Base-by-base conservation (phyloP, 345 rosid species). In the Populus nigra region DNA sequence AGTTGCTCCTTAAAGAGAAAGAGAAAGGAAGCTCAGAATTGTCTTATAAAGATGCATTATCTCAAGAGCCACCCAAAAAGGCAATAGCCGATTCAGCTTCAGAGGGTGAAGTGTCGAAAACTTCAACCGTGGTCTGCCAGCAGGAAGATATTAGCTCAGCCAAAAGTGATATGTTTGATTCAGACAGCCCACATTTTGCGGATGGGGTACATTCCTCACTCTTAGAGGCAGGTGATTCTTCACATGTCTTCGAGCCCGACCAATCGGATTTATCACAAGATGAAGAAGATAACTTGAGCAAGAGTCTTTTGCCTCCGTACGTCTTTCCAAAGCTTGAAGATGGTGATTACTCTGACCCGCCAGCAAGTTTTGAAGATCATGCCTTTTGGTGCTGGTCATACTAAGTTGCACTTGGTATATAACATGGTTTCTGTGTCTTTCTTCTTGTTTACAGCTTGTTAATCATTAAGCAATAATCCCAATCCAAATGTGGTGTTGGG, bases 171-270 rank as follows among this genome's bases (percentile, higher is more conserved):
- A 78, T 75, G 45, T 74, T 82, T 29, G 85, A 82, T 71, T 78
- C 85, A 12, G 85, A 82, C 31, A 78, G 85, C 76, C 82, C 79
- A 36, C 87, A 85, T 84, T 87, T 83, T 80, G 73, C 85, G 2
- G 88, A 86, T 36, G 89, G 89, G 38, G 89, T 83, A 61, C 88
- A 83, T 63, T 86, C 92, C 17, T 82, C 85, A 16, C 69, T 82
- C 20, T 29, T 82, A 33, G 85, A 82, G 38, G 76, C 82, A 2
- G 82, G 69, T 4, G 85, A 82, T 78, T 82, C 85, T 9, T 82
- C 85, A 0, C 78, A 71, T 45, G 79, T 63, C n/a, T 82, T 82
- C 43, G 82, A 78, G 45, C 79, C 79, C 31, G 85, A 82, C 15
- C 85, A 82, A 5, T 82, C 85, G 3, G 82, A 75, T 55, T n/a